Evolutionary conservation across 2,329 filamentous ascomycete genomes (phyloP), one percentile per base, ranked within the genome.

Genomic region (Xylaria sp.): DNA sequence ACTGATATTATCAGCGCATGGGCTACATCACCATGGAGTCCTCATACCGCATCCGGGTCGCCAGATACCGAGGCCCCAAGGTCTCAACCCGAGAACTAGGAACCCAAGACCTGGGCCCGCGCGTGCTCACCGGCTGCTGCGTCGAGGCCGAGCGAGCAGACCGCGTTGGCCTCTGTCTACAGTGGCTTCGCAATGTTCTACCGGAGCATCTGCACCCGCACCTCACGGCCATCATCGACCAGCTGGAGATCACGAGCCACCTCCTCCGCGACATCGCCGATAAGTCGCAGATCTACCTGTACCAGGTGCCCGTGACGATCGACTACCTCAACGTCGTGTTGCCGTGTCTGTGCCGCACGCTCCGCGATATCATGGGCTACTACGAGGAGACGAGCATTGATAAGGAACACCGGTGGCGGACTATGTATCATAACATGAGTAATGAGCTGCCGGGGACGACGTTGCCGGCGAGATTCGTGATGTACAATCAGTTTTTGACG

Each of bases 251-350:
- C 4, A 76, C 78, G 3, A 74, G 76, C 57, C 72, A 74, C 42
- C 70, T 79, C 13, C 78, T 87, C 7, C 78, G 81, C 47, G 79
- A 83, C 55, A 72, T 87, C 13, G 79, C 79, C 51, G 81, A 85
- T 61, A 75, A 79, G 44, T 80, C 81, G 23, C 79, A 81, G 54
- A 71, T 82, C 30, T 78, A 85, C 66, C 71, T 76, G 55, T 69
- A 74, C 23, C 78, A 82, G 16, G 74, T 84, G 5, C 76, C 78
- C 0, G 71, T 81, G 13, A 75, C 85, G 30, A 69, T 82, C 39
- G 78, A 83, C 66, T 80, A 85, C 66, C 76, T 87, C 52, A 78
- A 82, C 59, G 74, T 84, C 59, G 65, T 85, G 13, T 73, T 87
- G 1, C 83, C 83, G 0, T 84, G 82, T 58, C 72, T 86, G 16